phyloP scores from a whole-genome alignment of 23 red algal genomes.

The Gracilaria gracilis region DNA sequence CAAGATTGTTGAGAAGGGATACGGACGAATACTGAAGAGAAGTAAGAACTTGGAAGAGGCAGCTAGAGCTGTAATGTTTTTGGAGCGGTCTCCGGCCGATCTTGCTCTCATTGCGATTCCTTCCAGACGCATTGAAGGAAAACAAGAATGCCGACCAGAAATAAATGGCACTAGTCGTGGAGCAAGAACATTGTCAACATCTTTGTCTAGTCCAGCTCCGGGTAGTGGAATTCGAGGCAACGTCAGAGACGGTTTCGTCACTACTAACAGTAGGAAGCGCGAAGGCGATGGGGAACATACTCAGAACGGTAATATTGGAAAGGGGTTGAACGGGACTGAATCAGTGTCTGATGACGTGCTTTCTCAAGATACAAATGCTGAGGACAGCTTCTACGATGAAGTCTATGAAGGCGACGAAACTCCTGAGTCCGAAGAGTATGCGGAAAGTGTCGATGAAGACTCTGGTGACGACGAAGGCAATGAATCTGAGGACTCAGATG shows the following conservation, averaged over 20 bases:
- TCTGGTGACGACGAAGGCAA: conserved; percentile 44
- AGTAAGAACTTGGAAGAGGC: conserved; percentile 53
- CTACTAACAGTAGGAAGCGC: conserved; percentile 6
- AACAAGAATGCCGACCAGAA: neutral
- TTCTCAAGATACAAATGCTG: conserved; percentile 25
- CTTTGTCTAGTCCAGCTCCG: conserved; percentile 6
- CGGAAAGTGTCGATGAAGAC: conserved; percentile 34
- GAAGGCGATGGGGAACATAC: neutral
- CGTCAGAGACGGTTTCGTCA: conserved; percentile 29
- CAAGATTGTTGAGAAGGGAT: neutral
- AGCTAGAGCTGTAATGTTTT: conserved; percentile 2
- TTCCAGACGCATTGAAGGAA: conserved; percentile 16
- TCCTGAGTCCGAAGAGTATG: conserved; percentile 25
- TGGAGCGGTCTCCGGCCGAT: conserved; percentile 39
- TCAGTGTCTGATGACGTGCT: conserved; percentile 9
- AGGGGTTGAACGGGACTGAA: conserved; percentile 12
- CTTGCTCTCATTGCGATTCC: conserved; percentile 30
- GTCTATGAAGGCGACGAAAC: conserved; percentile 24
- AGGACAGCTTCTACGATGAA: conserved; percentile 43
- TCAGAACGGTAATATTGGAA: conserved; percentile 8
- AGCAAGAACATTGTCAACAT: neutral
- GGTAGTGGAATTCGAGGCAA: conserved; percentile 26
- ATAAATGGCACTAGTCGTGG: neutral
- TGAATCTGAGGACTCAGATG: conserved; percentile 41
- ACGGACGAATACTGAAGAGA: neutral